Evolutionary conservation across 169 alveolate species (phyloP).

Genomic region (Cystoisospora suis): DNA sequence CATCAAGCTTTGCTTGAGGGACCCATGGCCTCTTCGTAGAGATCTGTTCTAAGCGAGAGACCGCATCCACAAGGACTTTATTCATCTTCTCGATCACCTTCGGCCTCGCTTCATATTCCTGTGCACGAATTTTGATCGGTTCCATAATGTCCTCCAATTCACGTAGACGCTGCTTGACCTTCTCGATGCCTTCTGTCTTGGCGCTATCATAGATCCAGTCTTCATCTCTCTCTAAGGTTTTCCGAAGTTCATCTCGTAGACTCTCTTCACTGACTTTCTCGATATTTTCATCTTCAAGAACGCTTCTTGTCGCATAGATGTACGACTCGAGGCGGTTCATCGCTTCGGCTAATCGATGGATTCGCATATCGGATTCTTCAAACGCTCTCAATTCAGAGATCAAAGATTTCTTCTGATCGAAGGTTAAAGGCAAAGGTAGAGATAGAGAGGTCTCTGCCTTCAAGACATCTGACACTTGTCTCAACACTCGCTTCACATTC

Average conservation of each 20-base stretch:
- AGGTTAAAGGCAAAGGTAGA: slow-evolving; percentile 49
- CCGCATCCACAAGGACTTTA: slow-evolving; percentile 22
- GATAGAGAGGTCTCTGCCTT: background rate
- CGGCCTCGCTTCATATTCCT: slow-evolving; percentile 41
- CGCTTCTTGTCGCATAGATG: slow-evolving; percentile 46
- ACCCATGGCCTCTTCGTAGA: slow-evolving; percentile 27
- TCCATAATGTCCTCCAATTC: slow-evolving; percentile 36
- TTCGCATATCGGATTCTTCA: slow-evolving; percentile 45
- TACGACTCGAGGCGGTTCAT: slow-evolving; percentile 44
- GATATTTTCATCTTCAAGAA: background rate
- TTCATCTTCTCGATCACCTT: slow-evolving; percentile 1
- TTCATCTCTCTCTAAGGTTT: slow-evolving; percentile 36
- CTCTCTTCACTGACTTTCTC: background rate
- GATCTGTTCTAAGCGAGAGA: background rate
- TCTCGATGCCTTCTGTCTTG: slow-evolving; percentile 44
- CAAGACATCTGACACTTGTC: background rate
- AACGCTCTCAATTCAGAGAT: slow-evolving; percentile 34
- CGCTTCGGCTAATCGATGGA: slow-evolving; percentile 16
- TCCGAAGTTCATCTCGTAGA: background rate
- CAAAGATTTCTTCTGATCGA: slow-evolving; percentile 38
- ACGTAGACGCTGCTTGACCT: slow-evolving; percentile 25
- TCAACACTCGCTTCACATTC: slow-evolving; percentile 15
- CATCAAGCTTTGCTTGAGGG: background rate
- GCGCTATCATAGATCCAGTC: slow-evolving; percentile 64
- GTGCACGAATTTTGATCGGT: slow-evolving; percentile 33